phyloP scores from a whole-genome alignment of 2,329 filamentous ascomycete species.

The Neofusicoccum cordaticola region DNA sequence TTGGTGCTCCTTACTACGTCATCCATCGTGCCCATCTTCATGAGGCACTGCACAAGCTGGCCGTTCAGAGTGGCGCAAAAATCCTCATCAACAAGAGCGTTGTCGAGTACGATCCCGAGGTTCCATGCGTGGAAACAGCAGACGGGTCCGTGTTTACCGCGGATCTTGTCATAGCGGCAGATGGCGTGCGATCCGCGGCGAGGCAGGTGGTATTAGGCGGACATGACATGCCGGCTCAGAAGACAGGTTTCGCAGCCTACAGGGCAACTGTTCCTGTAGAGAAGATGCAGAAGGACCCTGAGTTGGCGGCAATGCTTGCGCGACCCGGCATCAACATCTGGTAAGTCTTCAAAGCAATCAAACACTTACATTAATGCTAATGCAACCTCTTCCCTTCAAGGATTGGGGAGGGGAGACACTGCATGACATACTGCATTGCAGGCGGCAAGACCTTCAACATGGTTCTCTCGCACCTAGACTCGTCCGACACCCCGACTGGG shows the following conservation, averaged over 20 bases:
- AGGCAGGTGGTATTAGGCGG: slow-evolving; percentile 20
- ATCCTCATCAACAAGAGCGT: slow-evolving; percentile 20
- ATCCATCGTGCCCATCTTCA: slow-evolving; percentile 26
- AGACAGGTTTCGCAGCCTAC: slow-evolving; percentile 62
- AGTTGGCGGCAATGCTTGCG: slow-evolving; percentile 23
- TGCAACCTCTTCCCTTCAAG: neutral
- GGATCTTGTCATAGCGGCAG: slow-evolving; percentile 24
- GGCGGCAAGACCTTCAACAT: slow-evolving; percentile 61
- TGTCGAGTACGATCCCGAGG: slow-evolving; percentile 17
- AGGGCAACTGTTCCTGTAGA: slow-evolving; percentile 50
- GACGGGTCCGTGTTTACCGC: slow-evolving; percentile 40
- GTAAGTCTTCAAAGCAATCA: slow-evolving; percentile 20
- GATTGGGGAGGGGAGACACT: slow-evolving; percentile 45
- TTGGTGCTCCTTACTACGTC: slow-evolving; percentile 24
- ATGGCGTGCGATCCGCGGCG: slow-evolving; percentile 51
- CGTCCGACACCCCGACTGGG: slow-evolving; percentile 52
- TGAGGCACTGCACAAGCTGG: slow-evolving; percentile 20
- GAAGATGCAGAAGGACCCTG: slow-evolving; percentile 42
- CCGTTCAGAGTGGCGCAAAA: slow-evolving; percentile 21
- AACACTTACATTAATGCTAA: slow-evolving; percentile 21
- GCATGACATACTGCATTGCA: slow-evolving; percentile 48
- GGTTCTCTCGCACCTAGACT: slow-evolving; percentile 61
- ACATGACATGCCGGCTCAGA: slow-evolving; percentile 39
- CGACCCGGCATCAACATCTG: slow-evolving; percentile 24
- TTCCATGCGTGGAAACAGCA: slow-evolving; percentile 29